Conservation (phyloP, 306 rosid genomes). For the Canavalia ensiformis region DNA sequence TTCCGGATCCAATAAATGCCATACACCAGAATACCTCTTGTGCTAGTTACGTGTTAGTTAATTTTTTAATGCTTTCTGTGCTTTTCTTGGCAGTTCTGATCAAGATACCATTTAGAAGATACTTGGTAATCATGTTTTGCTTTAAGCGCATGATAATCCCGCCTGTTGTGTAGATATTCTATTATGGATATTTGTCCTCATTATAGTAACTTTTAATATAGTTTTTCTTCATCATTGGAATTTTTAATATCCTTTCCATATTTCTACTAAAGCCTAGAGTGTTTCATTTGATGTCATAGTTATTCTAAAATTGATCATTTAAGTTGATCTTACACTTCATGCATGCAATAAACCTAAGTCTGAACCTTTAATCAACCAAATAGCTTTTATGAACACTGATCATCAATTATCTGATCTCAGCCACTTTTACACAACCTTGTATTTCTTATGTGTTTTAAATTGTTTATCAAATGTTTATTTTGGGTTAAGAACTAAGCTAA, state of each 20-base stretch:
- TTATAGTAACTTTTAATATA: neutral
- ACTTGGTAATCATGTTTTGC: neutral
- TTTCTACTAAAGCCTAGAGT: neutral
- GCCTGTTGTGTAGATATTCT: neutral
- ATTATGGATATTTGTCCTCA: conserved; percentile 12
- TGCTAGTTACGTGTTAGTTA: neutral
- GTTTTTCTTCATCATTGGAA: neutral
- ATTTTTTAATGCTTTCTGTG: neutral
- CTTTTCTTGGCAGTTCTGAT: conserved; percentile 2
- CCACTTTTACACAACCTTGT: neutral
- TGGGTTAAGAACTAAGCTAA: conserved; percentile 45
- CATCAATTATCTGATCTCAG: conserved; percentile 16
- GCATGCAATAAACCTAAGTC: neutral
- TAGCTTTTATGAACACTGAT: neutral
- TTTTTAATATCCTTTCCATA: conserved; percentile 5
- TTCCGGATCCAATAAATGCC: conserved; percentile 16
- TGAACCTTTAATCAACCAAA: neutral
- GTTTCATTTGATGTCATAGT: neutral
- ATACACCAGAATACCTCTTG: neutral
- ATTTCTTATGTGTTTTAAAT: neutral
- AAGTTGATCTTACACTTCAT: conserved; percentile 3
- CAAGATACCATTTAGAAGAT: neutral
- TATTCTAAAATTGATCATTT: neutral
- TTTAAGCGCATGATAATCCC: neutral
- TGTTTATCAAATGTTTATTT: neutral